Base-by-base conservation (phyloP, 345 rosid genomes). In the Eucalyptus erythrocorys region DNA sequence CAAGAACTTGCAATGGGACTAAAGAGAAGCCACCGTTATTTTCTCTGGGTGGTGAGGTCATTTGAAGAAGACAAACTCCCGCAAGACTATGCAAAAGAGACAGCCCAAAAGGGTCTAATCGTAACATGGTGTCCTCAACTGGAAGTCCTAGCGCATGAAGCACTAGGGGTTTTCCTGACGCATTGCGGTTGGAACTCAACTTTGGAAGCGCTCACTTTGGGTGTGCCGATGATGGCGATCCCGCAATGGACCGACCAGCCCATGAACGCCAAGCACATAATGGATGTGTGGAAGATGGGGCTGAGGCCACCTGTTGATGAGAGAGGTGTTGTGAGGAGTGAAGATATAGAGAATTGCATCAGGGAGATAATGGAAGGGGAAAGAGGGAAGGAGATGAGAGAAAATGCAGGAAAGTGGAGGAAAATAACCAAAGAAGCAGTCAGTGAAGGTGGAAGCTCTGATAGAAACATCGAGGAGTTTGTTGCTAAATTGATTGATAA, bases 241-340 rank as follows among this genome's bases (percentile, higher is more conserved):
- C 81, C 43, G 26, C 81, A 71, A 34, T 71, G 43, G 43, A 71
- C 81, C 26, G 81, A 71, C 81, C 43, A 34, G 43, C 59, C 79
- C 90, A 89, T 47, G 27, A 91, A 89, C 24, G 91, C 93, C 12
- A 90, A 90, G 88, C 43, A 26, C 26, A 64, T 90, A 15, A 89
- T 57, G 19, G 93, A 91, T 66, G 89, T 91, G n/a, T 91, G 91
- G 91, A 51, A 84, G 47, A 80, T 55, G n/a, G 91, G 91, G 6
- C n/a, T 90, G 37, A 53, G 80, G 43, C 90, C 45, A 26, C 51
- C 42, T 47, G 27, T 10, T 12, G 88, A 91, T 19, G 88, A 86
- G 24, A 61, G 68, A 8, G 90, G 91, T 16, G n/a, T 89, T 15
- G 90, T 90, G 59, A 90, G 71, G 42, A 89, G 48, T 14, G 87